Base-by-base conservation (phyloP, 164 flowering plant genomes). In the Magnolia kwangsiensis region DNA sequence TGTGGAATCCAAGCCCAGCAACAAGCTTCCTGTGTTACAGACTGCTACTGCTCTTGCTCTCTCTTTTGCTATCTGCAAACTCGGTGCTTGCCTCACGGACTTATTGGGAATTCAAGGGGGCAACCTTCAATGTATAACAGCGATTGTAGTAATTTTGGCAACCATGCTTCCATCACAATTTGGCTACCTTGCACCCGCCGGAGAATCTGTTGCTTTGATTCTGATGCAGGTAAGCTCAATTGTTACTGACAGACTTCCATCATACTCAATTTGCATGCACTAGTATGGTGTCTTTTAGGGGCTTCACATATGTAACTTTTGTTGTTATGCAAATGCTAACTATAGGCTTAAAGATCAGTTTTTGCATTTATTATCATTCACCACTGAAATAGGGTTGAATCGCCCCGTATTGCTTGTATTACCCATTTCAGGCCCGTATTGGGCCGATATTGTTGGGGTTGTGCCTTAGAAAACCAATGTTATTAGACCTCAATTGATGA, bases 121-220 rank as follows among this genome's bases (percentile, higher is more conserved):
- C 29, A 83, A 20, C 74, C 89, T 95, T 80, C 95, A 97, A 49
- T 85, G 66, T 55, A 78, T 90, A 68, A 92, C 97, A 73, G 96
- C 89, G 27, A 79, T 87, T 58, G 91, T 86, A 64, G 90, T 95
- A 67, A 24, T 84, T 76, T 74, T 93, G 72, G 96, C 99, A 69
- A 91, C 95, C 61, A n/a, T 77, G 3, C 77, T 91, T 71, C 96
- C 98, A 49, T 73, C 73, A 68, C 84, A 82, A 7, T 86, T 89
- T 81, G 81, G 82, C 73, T 63, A 80, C 78, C 91, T 93, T 77
- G 99, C 96, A 71, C 96, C 96, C 78, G 81, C 95, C 71, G 94
- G 93, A 63, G 94, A 95, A 51, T 81, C 90, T 72, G 64, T 89
- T 78, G 89, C 97, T 77, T 23, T 89, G 76, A 82, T 93, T 64